Conservation (phyloP, 1,139 yeast species). For the Sugiyamaella xylanicola region DNA sequence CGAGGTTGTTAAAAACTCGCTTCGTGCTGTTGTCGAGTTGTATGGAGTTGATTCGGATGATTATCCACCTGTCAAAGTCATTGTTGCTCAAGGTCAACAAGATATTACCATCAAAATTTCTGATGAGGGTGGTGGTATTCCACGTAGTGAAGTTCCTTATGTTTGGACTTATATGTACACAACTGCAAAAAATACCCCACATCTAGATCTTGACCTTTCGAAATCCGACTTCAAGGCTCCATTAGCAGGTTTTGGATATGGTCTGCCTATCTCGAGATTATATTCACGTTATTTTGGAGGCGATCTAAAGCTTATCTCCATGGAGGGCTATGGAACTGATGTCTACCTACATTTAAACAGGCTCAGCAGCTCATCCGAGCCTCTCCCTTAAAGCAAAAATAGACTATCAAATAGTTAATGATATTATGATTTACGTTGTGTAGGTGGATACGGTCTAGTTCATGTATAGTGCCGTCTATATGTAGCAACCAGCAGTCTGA, state of each 20-base stretch:
- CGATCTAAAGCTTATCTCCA: conserved; percentile 78
- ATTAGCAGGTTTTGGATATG: conserved; percentile 94
- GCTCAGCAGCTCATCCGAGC: conserved; percentile 52
- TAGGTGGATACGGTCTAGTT: too few relatives aligned
- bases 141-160: conserved; percentile 78
- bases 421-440: too few relatives aligned
- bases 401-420: neutral
- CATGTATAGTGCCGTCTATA: too few relatives aligned
- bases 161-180: conserved; percentile 93
- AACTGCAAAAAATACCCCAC: conserved; percentile 76
- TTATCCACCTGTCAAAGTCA: conserved; percentile 83
- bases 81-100: conserved; percentile 88
- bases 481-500: too few relatives aligned
- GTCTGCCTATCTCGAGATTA: conserved; percentile 80
- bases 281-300: conserved; percentile 93
- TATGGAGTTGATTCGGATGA: conserved; percentile 59
- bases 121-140: conserved; percentile 94
- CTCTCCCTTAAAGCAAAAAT: conserved; percentile 41
- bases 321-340: conserved; percentile 96
- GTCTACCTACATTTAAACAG: conserved; percentile 82
- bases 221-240: conserved; percentile 74
- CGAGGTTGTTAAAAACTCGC: conserved; percentile 80
- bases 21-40: conserved; percentile 82
- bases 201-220: conserved; percentile 57
- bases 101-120: conserved; percentile 91